Percentiles rank a stretch among this genome's conserved stretches.
These are phyloP conservation scores for Agastache rugosa DNA, from an alignment of 257 asterid genomes.

Conservation along the genomic window DNA sequence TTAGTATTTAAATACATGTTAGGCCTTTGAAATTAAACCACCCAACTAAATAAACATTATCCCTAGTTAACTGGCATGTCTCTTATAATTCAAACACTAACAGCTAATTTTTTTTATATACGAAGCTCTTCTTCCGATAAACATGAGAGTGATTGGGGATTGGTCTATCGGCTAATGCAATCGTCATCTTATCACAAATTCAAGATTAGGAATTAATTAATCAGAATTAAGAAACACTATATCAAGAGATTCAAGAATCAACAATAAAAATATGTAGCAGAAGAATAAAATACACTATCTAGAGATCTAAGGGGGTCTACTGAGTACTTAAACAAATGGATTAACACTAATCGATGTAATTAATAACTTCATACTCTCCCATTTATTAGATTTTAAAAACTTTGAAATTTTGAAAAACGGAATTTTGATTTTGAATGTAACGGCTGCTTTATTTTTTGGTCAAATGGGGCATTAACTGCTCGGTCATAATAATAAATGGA, in stretches of 20 bases:
- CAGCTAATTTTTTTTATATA: neutral
- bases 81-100: constrained; percentile 44
- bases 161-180: constrained; percentile 42
- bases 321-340: constrained; percentile 41
- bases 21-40: constrained; percentile 1
- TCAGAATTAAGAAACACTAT: constrained; percentile 18
- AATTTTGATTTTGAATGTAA: constrained; percentile 39
- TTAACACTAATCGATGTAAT: constrained; percentile 50
- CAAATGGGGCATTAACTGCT: constrained; percentile 43
- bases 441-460: constrained; percentile 45
- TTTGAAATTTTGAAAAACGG: constrained; percentile 63
- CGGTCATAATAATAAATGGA: constrained; percentile 21
- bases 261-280: constrained; percentile 8
- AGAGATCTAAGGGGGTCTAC: constrained; percentile 46
- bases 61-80: constrained; percentile 62
- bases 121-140: constrained; percentile 41
- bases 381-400: constrained; percentile 43
- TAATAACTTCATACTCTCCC: constrained; percentile 34
- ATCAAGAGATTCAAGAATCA: constrained; percentile 27
- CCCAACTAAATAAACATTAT: constrained; percentile 31
- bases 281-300: constrained; percentile 37
- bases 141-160: constrained; percentile 42
- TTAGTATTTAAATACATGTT: neutral
- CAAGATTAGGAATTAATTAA: constrained; percentile 28
- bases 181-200: constrained; percentile 49